Evolutionary conservation across 1,284 basidiomycete species (phyloP).

Genomic region (Heimioporus punctisporus): DNA sequence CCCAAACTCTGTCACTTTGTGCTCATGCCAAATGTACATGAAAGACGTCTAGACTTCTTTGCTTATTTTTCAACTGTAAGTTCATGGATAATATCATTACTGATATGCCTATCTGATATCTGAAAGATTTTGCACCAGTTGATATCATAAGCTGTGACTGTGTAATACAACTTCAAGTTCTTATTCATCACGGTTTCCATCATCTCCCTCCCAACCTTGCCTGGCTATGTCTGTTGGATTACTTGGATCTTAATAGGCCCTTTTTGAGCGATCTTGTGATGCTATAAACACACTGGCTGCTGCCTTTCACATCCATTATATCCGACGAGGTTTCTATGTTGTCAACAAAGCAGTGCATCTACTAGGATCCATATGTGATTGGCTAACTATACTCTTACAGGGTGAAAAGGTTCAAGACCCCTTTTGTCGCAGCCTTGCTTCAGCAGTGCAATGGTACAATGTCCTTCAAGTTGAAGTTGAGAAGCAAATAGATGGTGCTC

Average conservation of each 20-base stretch:
- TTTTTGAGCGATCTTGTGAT: slow-evolving; percentile 4
- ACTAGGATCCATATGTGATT: neutral
- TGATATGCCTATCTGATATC: neutral
- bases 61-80: neutral
- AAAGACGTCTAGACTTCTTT: neutral
- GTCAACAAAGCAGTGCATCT: neutral
- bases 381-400: neutral
- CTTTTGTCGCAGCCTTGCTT: neutral
- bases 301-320: slow-evolving; percentile 1
- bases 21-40: neutral
- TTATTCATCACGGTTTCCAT: slow-evolving; percentile 4
- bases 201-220: neutral
- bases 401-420: neutral
- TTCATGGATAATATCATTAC: no score
- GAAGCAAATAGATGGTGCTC: neutral
- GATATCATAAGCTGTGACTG: slow-evolving; percentile 1
- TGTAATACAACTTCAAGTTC: neutral
- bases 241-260: neutral
- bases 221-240: slow-evolving; percentile 1
- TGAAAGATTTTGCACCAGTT: neutral
- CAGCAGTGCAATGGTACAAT: neutral
- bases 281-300: slow-evolving; percentile 5
- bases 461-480: neutral
- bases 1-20: neutral
- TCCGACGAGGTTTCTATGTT: neutral